These are phyloP conservation scores for Elsinoe ampelina DNA, from an alignment of 2,329 filamentous ascomycete species.

Conservation along the genomic window DNA sequence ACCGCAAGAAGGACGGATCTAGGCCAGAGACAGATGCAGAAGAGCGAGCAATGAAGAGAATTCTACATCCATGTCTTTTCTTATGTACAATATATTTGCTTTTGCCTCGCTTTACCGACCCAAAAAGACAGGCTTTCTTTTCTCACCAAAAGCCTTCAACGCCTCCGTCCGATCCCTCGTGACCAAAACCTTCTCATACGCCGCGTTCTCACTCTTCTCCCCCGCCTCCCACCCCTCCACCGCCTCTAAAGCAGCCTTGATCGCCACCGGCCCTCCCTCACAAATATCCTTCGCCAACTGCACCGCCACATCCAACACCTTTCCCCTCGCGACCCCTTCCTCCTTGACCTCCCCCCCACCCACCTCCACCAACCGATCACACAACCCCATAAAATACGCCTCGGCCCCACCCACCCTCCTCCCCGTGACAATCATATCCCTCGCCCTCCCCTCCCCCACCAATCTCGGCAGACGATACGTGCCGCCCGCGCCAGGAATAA, in stretches of 20 bases:
- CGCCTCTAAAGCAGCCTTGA: conserved; percentile 69
- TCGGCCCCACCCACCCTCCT: conserved; percentile 74
- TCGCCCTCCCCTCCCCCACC: conserved; percentile 70
- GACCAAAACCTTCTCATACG: conserved; percentile 73
- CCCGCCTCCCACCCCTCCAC: conserved; percentile 56
- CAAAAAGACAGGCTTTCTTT: conserved; percentile 60
- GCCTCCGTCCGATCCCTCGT: conserved; percentile 87
- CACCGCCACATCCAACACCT: conserved; percentile 66
- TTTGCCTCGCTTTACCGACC: conserved; percentile 33
- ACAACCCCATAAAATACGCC: conserved; percentile 84
- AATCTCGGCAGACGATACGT: conserved; percentile 78
- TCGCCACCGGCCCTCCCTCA: conserved; percentile 76
- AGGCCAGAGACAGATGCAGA: not conserved
- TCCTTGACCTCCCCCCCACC: conserved; percentile 45
- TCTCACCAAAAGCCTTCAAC: conserved; percentile 71
- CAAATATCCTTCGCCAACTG: conserved; percentile 76
- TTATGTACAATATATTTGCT: no score
- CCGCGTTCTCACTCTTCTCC: conserved; percentile 73
- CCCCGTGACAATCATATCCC: conserved; percentile 84
- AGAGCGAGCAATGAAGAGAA: not conserved
- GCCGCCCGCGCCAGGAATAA: conserved; percentile 89
- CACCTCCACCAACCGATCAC: conserved; percentile 81
- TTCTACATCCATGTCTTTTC: not conserved
- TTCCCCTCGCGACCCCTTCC: conserved; percentile 50
- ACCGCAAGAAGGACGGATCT: no score